Percentiles rank a stretch among this genome's conserved stretches.
These are phyloP conservation scores for Penicillium sp. DNA, from an alignment of 2,329 filamentous ascomycete genomes.

Conservation along the genomic window DNA sequence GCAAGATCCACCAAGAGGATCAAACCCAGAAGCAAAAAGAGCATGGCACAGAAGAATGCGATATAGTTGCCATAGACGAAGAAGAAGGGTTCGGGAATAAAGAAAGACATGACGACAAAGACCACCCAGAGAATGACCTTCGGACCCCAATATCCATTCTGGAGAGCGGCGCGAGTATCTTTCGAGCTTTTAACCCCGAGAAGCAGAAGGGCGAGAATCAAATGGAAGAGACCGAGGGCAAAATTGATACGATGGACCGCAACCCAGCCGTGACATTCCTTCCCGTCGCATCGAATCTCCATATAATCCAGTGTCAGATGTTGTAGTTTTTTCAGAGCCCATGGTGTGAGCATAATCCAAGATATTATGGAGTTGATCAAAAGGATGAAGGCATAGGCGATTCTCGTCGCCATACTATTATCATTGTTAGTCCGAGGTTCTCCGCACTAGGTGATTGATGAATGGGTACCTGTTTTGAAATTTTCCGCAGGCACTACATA, in stretches of 20 bases:
- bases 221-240: slow-evolving; percentile 88
- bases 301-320: slow-evolving; percentile 92
- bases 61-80: slow-evolving; percentile 95
- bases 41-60: slow-evolving; percentile 79
- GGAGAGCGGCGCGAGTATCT: slow-evolving; percentile 79
- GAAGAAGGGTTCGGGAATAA: slow-evolving; percentile 94
- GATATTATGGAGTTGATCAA: slow-evolving; percentile 94
- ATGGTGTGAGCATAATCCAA: slow-evolving; percentile 98
- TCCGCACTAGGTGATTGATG: slow-evolving; percentile 6
- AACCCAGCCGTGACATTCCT: slow-evolving; percentile 91
- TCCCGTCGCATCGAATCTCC: slow-evolving; percentile 86
- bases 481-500: slow-evolving; percentile 93
- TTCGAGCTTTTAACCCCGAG: slow-evolving; percentile 84
- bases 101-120: slow-evolving; percentile 85
- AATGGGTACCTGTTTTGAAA: slow-evolving; percentile 80
- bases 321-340: slow-evolving; percentile 95
- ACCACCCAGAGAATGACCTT: slow-evolving; percentile 88
- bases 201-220: slow-evolving; percentile 78
- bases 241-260: slow-evolving; percentile 98
- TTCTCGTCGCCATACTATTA: slow-evolving; percentile 85
- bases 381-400: slow-evolving; percentile 91
- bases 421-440: slow-evolving; percentile 23
- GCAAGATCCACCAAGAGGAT: slow-evolving; percentile 92
- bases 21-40: slow-evolving; percentile 89
- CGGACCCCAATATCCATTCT: slow-evolving; percentile 99